Base-by-base conservation (phyloP, 331 rosid genomes). In the Quercus lobata region DNA sequence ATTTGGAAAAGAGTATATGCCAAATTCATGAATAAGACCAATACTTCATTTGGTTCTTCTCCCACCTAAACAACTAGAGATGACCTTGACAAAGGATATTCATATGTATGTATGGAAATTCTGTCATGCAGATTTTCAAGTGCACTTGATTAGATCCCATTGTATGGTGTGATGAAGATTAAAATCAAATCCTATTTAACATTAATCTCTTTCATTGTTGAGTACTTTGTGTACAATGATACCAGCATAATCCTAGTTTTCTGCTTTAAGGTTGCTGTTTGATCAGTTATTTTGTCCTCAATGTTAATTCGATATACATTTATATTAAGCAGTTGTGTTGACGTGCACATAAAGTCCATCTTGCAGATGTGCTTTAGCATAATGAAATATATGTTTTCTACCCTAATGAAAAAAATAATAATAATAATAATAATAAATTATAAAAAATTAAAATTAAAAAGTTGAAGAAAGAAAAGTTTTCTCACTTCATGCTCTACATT, bases 1-100 rank as follows among this genome's bases (percentile, higher is more conserved):
- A 81, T 88, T 78, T 76, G 84, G 79, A 69, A 72, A 71, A 72
- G 83, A 71, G 87, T 73, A 78, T 86, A 79, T 87, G 78, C 92
- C 80, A 77, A 82, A 57, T 76, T 88, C 74, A 29, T 55, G n/a
- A 55, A 30, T 70, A 16, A 73, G 82, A 27, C 86, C 84, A 34
- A 84, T 54, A 56, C 17, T 71, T 80, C 37, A 46, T 62, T 81
- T 76, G 49, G 72, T 81, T 77, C 87, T 84, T 75, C 62, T 5
- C 79, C 77, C 72, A 18, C 68, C 57, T 76, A 63, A 81, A 78
- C 75, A 82, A 78, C 58, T 77, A 74, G 76, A 79, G 72, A 78
- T 71, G 73, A 72, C 75, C 80, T 85, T 78, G 69, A 72, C 78
- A 77, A 54, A 72, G 60, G 88, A 85, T 84, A 79, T 82, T 73